Conservation (phyloP, 495 filamentous ascomycete genomes). For the Lasiosphaeriaceae sp. region DNA sequence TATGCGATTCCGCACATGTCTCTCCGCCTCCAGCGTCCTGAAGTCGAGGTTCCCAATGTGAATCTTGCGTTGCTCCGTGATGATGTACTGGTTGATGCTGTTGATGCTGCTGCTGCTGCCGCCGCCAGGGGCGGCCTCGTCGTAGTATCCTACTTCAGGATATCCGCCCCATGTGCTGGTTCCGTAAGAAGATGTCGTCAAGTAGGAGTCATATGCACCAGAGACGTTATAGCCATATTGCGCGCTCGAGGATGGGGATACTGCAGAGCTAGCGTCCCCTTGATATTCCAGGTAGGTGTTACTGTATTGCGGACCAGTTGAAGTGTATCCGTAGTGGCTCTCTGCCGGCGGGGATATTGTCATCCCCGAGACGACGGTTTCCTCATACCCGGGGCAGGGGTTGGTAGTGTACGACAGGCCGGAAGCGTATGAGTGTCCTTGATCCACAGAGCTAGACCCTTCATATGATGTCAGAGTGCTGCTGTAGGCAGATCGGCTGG, state of each 20-base stretch:
- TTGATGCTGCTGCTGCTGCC: neutral
- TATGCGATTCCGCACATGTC: neutral
- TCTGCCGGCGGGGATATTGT: neutral
- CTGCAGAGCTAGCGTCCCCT: neutral
- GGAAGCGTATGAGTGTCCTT: too few relatives aligned
- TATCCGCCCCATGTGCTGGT: neutral
- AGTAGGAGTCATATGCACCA: neutral
- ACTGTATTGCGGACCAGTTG: neutral
- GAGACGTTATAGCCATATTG: neutral
- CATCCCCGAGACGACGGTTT: too few relatives aligned
- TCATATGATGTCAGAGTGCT: too few relatives aligned
- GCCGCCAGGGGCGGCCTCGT: neutral
- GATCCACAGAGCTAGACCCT: too few relatives aligned
- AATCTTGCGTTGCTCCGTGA: neutral
- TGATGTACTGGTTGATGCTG: neutral
- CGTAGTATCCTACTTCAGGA: neutral
- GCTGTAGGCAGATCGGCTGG: too few relatives aligned
- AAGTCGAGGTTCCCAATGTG: neutral
- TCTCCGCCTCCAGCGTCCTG: neutral
- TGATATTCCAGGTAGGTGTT: neutral
- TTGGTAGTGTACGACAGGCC: too few relatives aligned
- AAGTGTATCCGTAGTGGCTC: neutral
- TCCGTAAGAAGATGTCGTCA: neutral
- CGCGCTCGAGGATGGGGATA: neutral
- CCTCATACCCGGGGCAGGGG: too few relatives aligned